These are phyloP conservation scores for Beauveria caledonica DNA, from an alignment of 2,329 filamentous ascomycete genomes.

Conservation along the genomic window DNA sequence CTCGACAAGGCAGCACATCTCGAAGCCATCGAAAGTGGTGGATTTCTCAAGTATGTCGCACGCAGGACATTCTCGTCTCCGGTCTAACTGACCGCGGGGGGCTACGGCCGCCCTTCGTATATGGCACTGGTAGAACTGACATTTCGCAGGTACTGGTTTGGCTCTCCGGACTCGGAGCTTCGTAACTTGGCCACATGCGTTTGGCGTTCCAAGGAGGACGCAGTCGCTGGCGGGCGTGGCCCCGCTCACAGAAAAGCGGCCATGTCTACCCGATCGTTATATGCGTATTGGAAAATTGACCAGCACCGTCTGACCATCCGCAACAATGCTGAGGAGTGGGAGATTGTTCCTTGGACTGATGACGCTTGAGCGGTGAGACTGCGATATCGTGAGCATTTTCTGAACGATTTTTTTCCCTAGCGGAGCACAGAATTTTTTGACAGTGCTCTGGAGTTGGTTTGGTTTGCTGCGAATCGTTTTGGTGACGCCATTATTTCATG, in stretches of 20 bases:
- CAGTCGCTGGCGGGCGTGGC: constrained; percentile 49
- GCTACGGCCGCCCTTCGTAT: not conserved
- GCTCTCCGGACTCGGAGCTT: constrained; percentile 57
- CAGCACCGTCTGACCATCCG: constrained; percentile 60
- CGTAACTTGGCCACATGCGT: constrained; percentile 76
- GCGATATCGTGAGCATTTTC: constrained; percentile 10
- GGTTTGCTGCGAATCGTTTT: not conserved
- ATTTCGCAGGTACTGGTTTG: constrained; percentile 71
- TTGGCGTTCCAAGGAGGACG: constrained; percentile 54
- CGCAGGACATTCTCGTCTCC: not conserved
- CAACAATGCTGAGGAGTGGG: constrained; percentile 57
- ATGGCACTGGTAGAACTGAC: not conserved
- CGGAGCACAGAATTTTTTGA: not conserved
- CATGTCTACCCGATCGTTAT: constrained; percentile 54
- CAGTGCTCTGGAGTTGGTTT: not conserved
- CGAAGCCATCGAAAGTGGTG: constrained; percentile 71
- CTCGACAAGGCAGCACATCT: constrained; percentile 73
- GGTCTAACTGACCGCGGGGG: not conserved
- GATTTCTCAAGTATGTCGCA: constrained; percentile 62
- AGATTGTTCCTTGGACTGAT: constrained; percentile 49
- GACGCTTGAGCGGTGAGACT: constrained; percentile 8
- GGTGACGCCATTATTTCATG: constrained; percentile 5
- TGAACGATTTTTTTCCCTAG: not conserved
- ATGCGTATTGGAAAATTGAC: constrained; percentile 61
- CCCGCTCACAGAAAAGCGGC: constrained; percentile 57